Evolutionary conservation across 352 stramenopile genomes (phyloP), one percentile per base, ranked within the genome.

Genomic region (Peronospora destructor): DNA sequence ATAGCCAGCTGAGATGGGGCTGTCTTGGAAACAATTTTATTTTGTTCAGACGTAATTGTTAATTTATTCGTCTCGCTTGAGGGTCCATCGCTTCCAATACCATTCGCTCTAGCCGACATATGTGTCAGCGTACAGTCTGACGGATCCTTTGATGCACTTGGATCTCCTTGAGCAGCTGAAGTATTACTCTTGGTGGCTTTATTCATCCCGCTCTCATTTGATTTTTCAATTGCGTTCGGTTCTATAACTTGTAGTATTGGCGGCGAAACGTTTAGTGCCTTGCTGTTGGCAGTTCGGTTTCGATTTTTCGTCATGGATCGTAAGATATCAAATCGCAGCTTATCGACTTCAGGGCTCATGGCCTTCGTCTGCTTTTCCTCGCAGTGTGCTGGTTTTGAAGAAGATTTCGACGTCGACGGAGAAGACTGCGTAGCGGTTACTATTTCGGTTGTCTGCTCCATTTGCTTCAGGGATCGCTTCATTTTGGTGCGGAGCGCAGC

Each of bases 401-500:
- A 36, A 16, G 55, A 44, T 42, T 5, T n/a, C 16, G 40, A 36
- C 21, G 41, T 35, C 16, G 49, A 52, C 11, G 44, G 43, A 13
- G 28, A 47, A 36, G 36, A 26, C 36, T 37, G 39, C 13, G 11
- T 12, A 9, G 19, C 25, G 6, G n/a, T 30, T 10, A 32, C 21
- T 26, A 30, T 34, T 26, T 49, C 16, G 21, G 40, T 51, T 36
- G 19, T 33, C 12, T 28, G 5, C 37, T 40, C 45, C 23, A 37
- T 33, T 28, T 42, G 49, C 43, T 59, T 59, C 35, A 38, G 28
- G 10, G 40, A 17, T 3, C 65, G 60, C 36, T 85, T 87, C 2
- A 66, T 73, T 23, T 91, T 91, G 6, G 71, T 85, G 10, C 71
- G 68, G 12, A 89, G 56, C 1, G 76, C 80, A 13, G 77, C 76